Conservation (phyloP, 2,329 filamentous ascomycete species). For the Neofusicoccum parvum region DNA sequence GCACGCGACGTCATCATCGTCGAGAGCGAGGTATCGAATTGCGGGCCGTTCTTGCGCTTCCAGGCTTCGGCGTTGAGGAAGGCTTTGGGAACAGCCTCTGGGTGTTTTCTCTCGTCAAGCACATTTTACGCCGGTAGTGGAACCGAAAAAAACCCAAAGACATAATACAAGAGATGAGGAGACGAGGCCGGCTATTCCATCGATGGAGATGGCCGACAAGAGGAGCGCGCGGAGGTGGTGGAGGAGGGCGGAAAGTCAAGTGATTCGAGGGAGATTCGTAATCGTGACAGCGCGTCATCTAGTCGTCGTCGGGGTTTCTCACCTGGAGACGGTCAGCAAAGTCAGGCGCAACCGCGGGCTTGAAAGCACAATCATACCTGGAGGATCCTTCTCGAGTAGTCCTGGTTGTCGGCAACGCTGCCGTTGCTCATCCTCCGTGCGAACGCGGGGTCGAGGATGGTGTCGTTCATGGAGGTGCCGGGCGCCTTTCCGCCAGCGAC, state of each 20-base stretch:
- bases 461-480: conserved; percentile 74
- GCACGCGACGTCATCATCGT: conserved; percentile 20
- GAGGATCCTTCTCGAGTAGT: conserved; percentile 93
- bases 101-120: conserved; percentile 15
- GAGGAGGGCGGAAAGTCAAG: conserved; percentile 19
- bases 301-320: conserved; percentile 22
- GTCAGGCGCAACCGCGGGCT: background rate
- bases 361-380: conserved; percentile 63
- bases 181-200: conserved; percentile 1
- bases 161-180: conserved; percentile 16
- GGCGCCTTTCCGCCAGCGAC: conserved; percentile 61
- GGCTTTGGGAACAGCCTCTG: conserved; percentile 4
- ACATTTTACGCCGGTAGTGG: conserved; percentile 10
- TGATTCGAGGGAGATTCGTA: conserved; percentile 23
- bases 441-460: conserved; percentile 82
- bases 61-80: background rate
- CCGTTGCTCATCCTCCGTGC: conserved; percentile 86
- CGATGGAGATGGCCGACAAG: background rate
- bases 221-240: conserved; percentile 15
- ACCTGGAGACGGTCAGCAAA: conserved; percentile 12
- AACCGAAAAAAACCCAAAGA: conserved; percentile 17
- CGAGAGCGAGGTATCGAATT: conserved; percentile 21
- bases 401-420: conserved; percentile 95
- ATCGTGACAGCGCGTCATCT: conserved; percentile 23
- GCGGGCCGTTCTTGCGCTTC: conserved; percentile 5